These are phyloP conservation scores for Populus trichocarpa DNA, from an alignment of 441 rosid species.

Conservation along the genomic window DNA sequence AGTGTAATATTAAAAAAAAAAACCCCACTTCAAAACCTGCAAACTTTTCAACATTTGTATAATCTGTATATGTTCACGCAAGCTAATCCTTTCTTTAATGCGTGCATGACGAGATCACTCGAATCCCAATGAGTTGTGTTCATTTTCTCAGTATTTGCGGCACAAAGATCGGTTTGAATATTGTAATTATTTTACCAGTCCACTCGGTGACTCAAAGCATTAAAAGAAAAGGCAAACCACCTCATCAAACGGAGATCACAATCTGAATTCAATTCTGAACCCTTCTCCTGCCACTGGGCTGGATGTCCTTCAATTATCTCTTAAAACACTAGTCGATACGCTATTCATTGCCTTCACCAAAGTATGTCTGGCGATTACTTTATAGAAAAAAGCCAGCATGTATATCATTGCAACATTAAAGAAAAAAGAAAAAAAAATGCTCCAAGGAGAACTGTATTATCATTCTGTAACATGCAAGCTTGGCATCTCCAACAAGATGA, in stretches of 20 bases:
- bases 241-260: not conserved
- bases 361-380: too few relatives aligned
- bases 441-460: too few relatives aligned
- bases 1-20: conserved; percentile 31
- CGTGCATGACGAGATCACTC: not conserved
- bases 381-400: not conserved
- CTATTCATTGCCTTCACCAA: too few relatives aligned
- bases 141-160: conserved; percentile 24
- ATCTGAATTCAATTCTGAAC: not conserved
- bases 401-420: not conserved
- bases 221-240: not conserved
- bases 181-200: conserved; percentile 2
- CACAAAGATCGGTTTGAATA: conserved; percentile 32
- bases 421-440: too few relatives aligned
- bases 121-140: conserved; percentile 24
- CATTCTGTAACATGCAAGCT: too few relatives aligned
- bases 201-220: conserved; percentile 7
- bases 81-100: not conserved
- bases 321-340: not conserved
- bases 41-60: not conserved
- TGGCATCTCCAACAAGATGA: too few relatives aligned
- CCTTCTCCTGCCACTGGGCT: not conserved
- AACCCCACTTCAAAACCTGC: conserved; percentile 25
- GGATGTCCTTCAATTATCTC: not conserved
- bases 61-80: not conserved